Evolutionary conservation across 2,329 filamentous ascomycete genomes (phyloP).

Genomic region (Colletotrichum sp.): DNA sequence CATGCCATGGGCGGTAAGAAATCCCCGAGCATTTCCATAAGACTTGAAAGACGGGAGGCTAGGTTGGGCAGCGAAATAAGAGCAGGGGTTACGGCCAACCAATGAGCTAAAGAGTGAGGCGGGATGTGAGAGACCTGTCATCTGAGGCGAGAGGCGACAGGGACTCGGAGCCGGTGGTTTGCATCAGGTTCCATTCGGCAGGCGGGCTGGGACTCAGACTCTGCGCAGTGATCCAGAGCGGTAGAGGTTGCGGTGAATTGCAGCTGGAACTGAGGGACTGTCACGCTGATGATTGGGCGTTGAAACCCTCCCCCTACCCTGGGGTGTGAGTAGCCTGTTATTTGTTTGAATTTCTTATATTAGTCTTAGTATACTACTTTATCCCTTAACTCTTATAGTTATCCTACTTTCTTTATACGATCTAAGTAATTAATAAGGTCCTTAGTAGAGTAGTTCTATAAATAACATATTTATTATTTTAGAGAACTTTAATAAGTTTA

Average conservation of each 20-base stretch:
- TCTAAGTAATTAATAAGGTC: too few relatives aligned
- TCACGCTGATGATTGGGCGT: not conserved
- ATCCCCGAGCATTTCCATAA: not conserved
- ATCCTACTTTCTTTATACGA: too few relatives aligned
- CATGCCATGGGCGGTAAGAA: not conserved
- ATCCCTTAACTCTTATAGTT: too few relatives aligned
- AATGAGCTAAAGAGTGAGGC: not conserved
- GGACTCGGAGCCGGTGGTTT: not conserved
- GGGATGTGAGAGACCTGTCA: not conserved
- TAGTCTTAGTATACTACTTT: too few relatives aligned
- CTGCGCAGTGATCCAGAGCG: not conserved
- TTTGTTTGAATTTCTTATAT: too few relatives aligned
- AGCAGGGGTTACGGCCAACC: not conserved
- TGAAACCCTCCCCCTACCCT: not conserved
- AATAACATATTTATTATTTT: too few relatives aligned
- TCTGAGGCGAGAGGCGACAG: not conserved
- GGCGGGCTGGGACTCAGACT: not conserved
- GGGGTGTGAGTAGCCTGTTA: too few relatives aligned
- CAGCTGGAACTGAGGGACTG: not conserved
- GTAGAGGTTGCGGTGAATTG: constrained; percentile 6
- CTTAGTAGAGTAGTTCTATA: too few relatives aligned
- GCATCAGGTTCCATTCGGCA: not conserved
- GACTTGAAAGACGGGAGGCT: not conserved
- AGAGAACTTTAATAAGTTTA: too few relatives aligned
- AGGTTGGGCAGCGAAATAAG: not conserved